Conservation (phyloP, 805 yeast genomes). For the Saturnispora bothae region DNA sequence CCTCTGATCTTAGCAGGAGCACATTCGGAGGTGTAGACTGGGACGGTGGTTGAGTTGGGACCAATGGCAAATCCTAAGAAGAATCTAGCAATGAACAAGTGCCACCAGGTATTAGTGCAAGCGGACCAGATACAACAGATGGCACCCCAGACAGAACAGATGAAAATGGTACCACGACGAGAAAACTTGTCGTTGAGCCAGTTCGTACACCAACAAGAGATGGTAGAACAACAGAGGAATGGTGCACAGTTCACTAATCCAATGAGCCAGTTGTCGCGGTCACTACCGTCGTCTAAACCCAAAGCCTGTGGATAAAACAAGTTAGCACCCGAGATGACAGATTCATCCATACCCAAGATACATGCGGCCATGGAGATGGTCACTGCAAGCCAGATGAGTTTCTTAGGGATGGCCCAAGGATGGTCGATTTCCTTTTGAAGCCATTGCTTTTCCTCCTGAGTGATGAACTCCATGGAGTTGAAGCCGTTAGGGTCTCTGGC, state of each 20-base stretch:
- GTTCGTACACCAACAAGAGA: constrained; percentile 59
- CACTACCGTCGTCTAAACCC: constrained; percentile 37
- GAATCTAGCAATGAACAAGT: constrained; percentile 56
- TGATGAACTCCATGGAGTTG: constrained; percentile 45
- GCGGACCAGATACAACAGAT: constrained; percentile 63
- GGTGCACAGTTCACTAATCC: constrained; percentile 66
- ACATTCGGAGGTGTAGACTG: constrained; percentile 60
- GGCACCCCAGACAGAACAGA: constrained; percentile 51
- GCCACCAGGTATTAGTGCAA: constrained; percentile 53
- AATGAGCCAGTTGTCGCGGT: constrained; percentile 43
- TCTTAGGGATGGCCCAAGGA: constrained; percentile 36
- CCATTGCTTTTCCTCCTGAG: constrained; percentile 44
- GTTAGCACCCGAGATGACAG: constrained; percentile 65
- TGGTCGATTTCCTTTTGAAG: constrained; percentile 37
- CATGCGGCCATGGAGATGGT: constrained; percentile 72
- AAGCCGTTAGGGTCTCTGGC: constrained; percentile 52
- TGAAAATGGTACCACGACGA: constrained; percentile 56
- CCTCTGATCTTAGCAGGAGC: constrained; percentile 56
- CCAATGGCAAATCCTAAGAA: constrained; percentile 61
- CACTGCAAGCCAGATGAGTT: constrained; percentile 44
- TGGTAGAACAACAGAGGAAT: constrained; percentile 48
- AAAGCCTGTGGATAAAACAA: constrained; percentile 48
- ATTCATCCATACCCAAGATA: constrained; percentile 73
- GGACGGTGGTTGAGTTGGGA: constrained; percentile 67
- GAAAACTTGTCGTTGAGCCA: constrained; percentile 45